Evolutionary conservation across 495 filamentous ascomycete genomes (phyloP).

Genomic region (Elasticomyces elasticus): DNA sequence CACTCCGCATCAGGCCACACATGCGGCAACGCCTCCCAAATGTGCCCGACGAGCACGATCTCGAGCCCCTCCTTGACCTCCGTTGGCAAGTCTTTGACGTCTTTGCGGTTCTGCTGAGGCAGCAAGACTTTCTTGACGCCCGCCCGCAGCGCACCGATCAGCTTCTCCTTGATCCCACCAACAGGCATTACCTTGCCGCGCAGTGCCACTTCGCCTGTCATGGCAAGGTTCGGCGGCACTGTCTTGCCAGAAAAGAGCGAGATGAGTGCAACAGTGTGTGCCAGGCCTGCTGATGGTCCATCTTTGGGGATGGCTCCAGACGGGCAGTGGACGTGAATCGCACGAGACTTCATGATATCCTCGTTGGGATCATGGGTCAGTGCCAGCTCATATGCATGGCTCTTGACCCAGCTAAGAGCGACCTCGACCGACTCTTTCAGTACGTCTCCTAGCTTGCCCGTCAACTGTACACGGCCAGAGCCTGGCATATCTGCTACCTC

Average conservation of each 20-base stretch:
- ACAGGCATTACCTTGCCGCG: conserved; percentile 81
- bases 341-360: conserved; percentile 92
- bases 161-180: conserved; percentile 96
- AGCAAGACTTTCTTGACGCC: conserved; percentile 92
- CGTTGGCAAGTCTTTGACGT: conserved; percentile 80
- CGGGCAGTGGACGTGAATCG: conserved; percentile 93
- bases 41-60: conserved; percentile 83
- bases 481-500: conserved; percentile 97
- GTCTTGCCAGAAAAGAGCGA: conserved; percentile 81
- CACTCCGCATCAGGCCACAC: conserved; percentile 80
- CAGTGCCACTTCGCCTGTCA: conserved; percentile 93
- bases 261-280: conserved; percentile 87
- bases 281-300: conserved; percentile 78
- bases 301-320: conserved; percentile 93
- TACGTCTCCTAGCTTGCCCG: conserved; percentile 94
- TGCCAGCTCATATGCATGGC: conserved; percentile 85
- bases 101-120: conserved; percentile 81
- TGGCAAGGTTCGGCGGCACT: conserved; percentile 86
- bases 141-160: conserved; percentile 86
- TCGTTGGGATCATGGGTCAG: conserved; percentile 69
- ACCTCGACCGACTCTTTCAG: conserved; percentile 97
- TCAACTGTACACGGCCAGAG: conserved; percentile 85
- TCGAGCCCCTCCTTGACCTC: conserved; percentile 82
- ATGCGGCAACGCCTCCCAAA: conserved; percentile 76
- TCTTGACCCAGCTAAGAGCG: conserved; percentile 91